Conservation (phyloP, 129 eudicot genomes). For the Flaveria sonorensis region DNA sequence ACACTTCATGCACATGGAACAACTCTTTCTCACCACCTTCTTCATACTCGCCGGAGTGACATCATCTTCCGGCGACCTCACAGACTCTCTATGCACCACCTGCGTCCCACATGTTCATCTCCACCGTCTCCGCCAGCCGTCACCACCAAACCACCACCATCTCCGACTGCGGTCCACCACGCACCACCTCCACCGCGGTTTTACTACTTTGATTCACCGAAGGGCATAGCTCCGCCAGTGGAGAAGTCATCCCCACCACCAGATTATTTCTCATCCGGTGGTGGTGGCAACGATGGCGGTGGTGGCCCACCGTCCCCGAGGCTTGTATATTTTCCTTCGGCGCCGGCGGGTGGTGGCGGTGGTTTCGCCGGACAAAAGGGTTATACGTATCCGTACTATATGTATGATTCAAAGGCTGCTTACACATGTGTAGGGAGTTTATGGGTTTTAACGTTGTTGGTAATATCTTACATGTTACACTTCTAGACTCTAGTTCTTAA, state of each 20-base stretch:
- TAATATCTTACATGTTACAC: not conserved
- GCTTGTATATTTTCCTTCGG: conserved; percentile 35
- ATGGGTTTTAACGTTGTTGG: conserved; percentile 9
- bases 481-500: not conserved
- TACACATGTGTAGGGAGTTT: not conserved
- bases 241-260: conserved; percentile 34
- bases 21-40: conserved; percentile 18
- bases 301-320: conserved; percentile 47
- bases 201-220: conserved; percentile 38
- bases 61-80: conserved; percentile 17
- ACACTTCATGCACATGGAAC: conserved; percentile 25
- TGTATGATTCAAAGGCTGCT: conserved; percentile 44
- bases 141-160: conserved; percentile 28
- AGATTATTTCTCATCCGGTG: conserved; percentile 28
- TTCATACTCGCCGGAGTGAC: conserved; percentile 22
- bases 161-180: conserved; percentile 23
- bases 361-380: conserved; percentile 28
- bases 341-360: conserved; percentile 25
- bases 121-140: conserved; percentile 38
- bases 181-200: conserved; percentile 49
- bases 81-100: conserved; percentile 50
- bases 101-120: conserved; percentile 68
- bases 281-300: not conserved
- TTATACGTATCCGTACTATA: conserved; percentile 49
- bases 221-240: conserved; percentile 19